Conservation (phyloP, 805 yeast species). For the Tetrapisispora phaffii region DNA sequence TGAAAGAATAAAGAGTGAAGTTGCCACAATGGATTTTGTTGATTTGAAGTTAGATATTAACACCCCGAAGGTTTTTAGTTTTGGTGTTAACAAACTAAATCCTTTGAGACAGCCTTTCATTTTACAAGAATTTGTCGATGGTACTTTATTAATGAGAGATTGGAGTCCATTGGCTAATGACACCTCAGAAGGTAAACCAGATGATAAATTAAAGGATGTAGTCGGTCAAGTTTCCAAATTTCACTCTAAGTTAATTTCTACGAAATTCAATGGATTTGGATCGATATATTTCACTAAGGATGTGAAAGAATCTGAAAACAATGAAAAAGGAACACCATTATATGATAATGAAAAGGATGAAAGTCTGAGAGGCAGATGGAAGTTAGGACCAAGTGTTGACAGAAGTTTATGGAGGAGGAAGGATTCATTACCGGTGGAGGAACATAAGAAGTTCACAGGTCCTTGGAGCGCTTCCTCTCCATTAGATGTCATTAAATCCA, state of each 20-base stretch:
- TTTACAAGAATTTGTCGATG: conserved; percentile 69
- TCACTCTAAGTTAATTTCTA: conserved; percentile 42
- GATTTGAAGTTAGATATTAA: conserved; percentile 50
- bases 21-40: conserved; percentile 84
- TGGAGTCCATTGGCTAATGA: conserved; percentile 82
- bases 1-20: conserved; percentile 74
- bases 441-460: conserved; percentile 47
- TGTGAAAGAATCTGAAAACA: neutral
- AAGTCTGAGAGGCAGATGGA: conserved; percentile 57
- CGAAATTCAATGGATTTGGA: conserved; percentile 66
- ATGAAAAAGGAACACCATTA: conserved; percentile 5
- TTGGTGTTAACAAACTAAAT: conserved; percentile 53
- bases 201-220: conserved; percentile 45
- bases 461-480: conserved; percentile 63
- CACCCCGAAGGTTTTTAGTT: conserved; percentile 65
- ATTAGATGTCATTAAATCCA: conserved; percentile 49
- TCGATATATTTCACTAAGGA: conserved; percentile 55
- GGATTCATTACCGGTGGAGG: conserved; percentile 40
- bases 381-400: conserved; percentile 84
- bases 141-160: conserved; percentile 72
- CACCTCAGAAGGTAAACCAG: conserved; percentile 37
- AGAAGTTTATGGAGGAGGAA: conserved; percentile 66
- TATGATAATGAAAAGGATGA: conserved; percentile 55
- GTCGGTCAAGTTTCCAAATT: conserved; percentile 67
- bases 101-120: conserved; percentile 65